A percentile compares a stretch with the other conserved stretches of the same genome.
Conservation (phyloP, 352 stramenopile genomes). For the Globisporangium spiculum region DNA sequence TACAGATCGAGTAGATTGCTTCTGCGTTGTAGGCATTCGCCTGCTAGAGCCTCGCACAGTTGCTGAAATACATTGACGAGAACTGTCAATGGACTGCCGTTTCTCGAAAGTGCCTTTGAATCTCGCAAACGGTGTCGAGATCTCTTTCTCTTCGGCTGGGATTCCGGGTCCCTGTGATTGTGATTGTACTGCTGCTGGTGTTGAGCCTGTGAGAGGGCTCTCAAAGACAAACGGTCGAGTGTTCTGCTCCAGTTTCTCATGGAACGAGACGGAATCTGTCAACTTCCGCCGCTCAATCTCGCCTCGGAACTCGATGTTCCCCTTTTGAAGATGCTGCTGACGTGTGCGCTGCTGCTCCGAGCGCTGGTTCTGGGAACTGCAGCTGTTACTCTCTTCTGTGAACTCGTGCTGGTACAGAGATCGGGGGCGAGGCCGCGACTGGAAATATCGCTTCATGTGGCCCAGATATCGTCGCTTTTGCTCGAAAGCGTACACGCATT, state of each 20-base stretch:
- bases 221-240: conserved; percentile 31
- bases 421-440: conserved; percentile 26
- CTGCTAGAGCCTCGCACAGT: background rate
- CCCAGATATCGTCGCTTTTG: conserved; percentile 12
- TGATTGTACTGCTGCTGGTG: background rate
- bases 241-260: conserved; percentile 29
- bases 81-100: background rate
- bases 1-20: background rate
- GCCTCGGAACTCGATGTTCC: conserved; percentile 54
- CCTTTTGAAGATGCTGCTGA: conserved; percentile 31
- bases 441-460: conserved; percentile 37
- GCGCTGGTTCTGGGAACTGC: background rate
- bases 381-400: conserved; percentile 11
- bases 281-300: conserved; percentile 24
- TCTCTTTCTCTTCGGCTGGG: conserved; percentile 13
- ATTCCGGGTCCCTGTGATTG: background rate
- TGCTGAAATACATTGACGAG: background rate
- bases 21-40: background rate
- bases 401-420: conserved; percentile 54
- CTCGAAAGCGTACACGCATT: conserved; percentile 18
- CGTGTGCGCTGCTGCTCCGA: conserved; percentile 13
- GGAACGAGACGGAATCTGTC: conserved; percentile 19
- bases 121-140: conserved; percentile 28
- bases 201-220: background rate
- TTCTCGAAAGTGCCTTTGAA: conserved; percentile 31